Evolutionary conservation across 495 filamentous ascomycete genomes (phyloP).

Genomic region (Aspergillus incahuasiensis): DNA sequence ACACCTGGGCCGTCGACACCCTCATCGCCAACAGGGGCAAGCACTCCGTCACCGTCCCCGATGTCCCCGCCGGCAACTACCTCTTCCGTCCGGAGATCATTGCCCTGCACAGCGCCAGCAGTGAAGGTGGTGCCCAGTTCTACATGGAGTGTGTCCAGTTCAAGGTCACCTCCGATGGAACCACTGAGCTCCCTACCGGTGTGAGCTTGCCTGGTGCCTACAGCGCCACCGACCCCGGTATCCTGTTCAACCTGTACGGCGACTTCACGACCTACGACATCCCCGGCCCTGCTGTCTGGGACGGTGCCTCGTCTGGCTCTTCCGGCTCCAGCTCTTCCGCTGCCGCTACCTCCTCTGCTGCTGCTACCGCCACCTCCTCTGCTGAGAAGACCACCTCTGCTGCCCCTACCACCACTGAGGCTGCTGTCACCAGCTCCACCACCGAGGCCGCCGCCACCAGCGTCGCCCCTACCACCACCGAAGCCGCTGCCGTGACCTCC

Average conservation of each 20-base stretch:
- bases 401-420: not conserved
- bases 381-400: conserved; percentile 1
- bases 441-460: not conserved
- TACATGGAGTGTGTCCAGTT: conserved; percentile 28
- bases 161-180: conserved; percentile 20
- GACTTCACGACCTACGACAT: conserved; percentile 19
- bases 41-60: conserved; percentile 22
- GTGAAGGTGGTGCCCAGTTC: conserved; percentile 20
- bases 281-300: conserved; percentile 24
- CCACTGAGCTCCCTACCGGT: conserved; percentile 16
- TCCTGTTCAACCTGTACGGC: conserved; percentile 23
- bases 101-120: conserved; percentile 20
- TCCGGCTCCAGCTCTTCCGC: not conserved
- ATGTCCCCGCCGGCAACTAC: conserved; percentile 21
- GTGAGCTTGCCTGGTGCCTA: conserved; percentile 23
- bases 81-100: conserved; percentile 25
- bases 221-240: conserved; percentile 14
- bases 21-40: conserved; percentile 23
- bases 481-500: conserved; percentile 4
- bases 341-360: conserved; percentile 4
- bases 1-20: conserved; percentile 20
- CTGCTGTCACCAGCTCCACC: conserved; percentile 1
- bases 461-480: not conserved
- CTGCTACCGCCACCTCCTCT: conserved; percentile 5
- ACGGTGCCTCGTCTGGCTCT: conserved; percentile 16